Percentiles rank a stretch among this genome's conserved stretches.
Conservation (phyloP, 345 rosid species). For the Mallotus nudiflorus region DNA sequence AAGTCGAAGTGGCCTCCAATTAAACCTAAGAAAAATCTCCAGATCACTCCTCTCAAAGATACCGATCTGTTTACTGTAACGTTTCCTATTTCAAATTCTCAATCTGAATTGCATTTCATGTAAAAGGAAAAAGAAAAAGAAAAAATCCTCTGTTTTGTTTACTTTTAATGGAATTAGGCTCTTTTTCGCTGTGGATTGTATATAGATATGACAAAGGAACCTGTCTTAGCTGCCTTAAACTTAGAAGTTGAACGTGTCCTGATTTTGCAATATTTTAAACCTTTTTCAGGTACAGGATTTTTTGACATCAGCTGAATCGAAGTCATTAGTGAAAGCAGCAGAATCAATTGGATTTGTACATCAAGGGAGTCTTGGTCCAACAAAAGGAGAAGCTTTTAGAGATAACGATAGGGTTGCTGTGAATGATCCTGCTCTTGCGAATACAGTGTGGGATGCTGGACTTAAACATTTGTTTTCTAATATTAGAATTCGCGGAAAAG, state of each 20-base stretch:
- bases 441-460: conserved; percentile 72
- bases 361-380: conserved; percentile 94
- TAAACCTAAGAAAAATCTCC: conserved; percentile 56
- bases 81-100: conserved; percentile 14
- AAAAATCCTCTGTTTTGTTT: too few relatives aligned
- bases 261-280: too few relatives aligned
- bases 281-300: conserved; percentile 62
- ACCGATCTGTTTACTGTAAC: conserved; percentile 72
- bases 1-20: conserved; percentile 56
- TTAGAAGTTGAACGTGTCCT: too few relatives aligned
- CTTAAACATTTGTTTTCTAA: conserved; percentile 57
- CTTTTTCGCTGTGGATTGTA: too few relatives aligned
- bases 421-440: conserved; percentile 67
- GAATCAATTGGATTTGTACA: conserved; percentile 81
- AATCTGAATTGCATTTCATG: background rate
- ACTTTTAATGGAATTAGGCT: too few relatives aligned
- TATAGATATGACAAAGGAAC: too few relatives aligned
- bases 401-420: conserved; percentile 81
- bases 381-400: conserved; percentile 85
- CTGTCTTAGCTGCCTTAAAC: too few relatives aligned
- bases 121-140: too few relatives aligned
- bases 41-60: conserved; percentile 50
- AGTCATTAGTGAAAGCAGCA: conserved; percentile 58
- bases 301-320: conserved; percentile 66
- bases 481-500: conserved; percentile 71